Conservation (phyloP, 257 asterid species). For the Haberlea rhodopensis region DNA sequence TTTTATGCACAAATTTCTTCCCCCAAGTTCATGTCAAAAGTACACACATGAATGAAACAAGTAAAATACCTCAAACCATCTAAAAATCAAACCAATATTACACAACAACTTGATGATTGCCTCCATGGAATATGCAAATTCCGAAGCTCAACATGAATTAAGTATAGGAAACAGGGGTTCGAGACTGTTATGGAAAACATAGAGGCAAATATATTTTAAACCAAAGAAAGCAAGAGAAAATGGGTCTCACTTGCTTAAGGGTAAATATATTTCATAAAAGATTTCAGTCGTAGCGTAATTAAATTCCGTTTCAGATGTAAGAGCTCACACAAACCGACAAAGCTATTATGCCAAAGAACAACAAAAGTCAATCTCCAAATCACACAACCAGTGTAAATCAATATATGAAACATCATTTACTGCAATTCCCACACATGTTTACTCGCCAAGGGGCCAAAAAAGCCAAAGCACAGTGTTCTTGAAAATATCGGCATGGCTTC, state of each 20-base stretch:
- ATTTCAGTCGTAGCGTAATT: neutral
- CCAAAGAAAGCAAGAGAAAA: neutral
- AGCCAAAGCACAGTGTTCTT: neutral
- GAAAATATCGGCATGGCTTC: neutral
- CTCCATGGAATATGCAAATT: neutral
- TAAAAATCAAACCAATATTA: no score
- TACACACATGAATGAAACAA: neutral
- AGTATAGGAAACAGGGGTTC: neutral
- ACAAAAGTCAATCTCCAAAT: neutral
- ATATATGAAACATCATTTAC: neutral
- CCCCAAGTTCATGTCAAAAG: neutral
- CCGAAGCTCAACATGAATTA: neutral
- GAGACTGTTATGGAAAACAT: neutral
- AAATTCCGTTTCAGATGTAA: no score
- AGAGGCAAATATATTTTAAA: neutral
- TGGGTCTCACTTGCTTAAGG: neutral
- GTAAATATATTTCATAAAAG: no score
- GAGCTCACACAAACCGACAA: no score
- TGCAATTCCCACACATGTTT: neutral
- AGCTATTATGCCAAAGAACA: no score
- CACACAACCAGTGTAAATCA: neutral
- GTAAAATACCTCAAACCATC: neutral
- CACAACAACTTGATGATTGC: neutral
- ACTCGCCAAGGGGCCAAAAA: neutral
- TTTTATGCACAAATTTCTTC: slow-evolving; percentile 1